These are phyloP conservation scores for Colletotrichum plurivorum DNA, from an alignment of 2,329 filamentous ascomycete species.

Conservation along the genomic window DNA sequence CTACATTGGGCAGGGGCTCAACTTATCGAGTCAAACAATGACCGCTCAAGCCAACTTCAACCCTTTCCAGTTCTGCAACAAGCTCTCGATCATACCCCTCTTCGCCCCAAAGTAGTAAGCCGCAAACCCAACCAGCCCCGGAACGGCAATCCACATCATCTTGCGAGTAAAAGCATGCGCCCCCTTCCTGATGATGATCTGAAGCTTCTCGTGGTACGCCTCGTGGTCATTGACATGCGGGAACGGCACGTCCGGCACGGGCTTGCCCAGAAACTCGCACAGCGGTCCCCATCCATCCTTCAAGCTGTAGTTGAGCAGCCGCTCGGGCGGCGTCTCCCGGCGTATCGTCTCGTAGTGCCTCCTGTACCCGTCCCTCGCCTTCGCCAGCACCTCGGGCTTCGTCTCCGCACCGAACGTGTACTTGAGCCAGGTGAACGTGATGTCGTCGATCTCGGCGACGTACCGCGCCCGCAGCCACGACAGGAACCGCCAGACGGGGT, in stretches of 20 bases:
- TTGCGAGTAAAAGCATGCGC: not conserved
- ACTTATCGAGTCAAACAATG: not conserved
- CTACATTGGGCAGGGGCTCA: not conserved
- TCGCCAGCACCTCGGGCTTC: constrained; percentile 31
- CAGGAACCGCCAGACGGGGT: constrained; percentile 44
- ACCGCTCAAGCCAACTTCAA: not conserved
- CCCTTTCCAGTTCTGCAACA: not conserved
- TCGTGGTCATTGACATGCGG: constrained; percentile 39
- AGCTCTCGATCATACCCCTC: not conserved
- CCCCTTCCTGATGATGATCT: constrained; percentile 17
- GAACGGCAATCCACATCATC: not conserved
- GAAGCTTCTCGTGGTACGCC: constrained; percentile 25
- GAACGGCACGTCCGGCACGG: constrained; percentile 46
- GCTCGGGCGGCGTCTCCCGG: constrained; percentile 5
- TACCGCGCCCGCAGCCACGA: constrained; percentile 44
- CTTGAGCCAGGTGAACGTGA: constrained; percentile 44
- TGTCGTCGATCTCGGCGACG: constrained; percentile 39
- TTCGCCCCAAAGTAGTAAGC: constrained; percentile 6
- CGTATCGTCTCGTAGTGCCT: constrained; percentile 32
- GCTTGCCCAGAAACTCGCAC: constrained; percentile 53
- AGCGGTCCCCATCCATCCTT: constrained; percentile 54
- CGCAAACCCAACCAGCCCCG: not conserved
- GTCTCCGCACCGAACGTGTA: constrained; percentile 42
- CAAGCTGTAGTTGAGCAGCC: constrained; percentile 35
- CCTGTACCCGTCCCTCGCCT: constrained; percentile 20